These are phyloP conservation scores for Arabidopsis lyrata DNA, from an alignment of 441 rosid species.

Conservation along the genomic window DNA sequence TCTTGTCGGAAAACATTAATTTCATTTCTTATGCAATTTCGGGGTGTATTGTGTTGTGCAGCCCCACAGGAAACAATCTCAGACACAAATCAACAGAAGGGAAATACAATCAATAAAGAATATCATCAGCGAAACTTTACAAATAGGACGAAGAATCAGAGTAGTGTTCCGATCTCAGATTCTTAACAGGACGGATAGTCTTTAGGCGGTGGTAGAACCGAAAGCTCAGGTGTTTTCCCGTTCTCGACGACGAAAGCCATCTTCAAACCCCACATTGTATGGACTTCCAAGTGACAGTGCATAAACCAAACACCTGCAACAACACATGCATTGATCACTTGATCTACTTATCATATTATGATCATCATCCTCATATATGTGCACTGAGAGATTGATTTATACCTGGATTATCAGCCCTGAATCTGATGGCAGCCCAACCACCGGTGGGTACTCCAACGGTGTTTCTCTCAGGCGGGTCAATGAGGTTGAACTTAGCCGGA, in stretches of 20 bases:
- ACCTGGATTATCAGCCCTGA: constrained; percentile 77
- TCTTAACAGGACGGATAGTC: constrained; percentile 56
- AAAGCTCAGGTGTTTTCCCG: constrained; percentile 53
- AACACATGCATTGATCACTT: constrained; percentile 25
- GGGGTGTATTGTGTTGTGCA: constrained; percentile 28
- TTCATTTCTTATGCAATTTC: constrained; percentile 32
- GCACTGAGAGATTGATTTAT: background rate
- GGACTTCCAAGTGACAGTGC: constrained; percentile 65
- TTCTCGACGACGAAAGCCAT: constrained; percentile 64
- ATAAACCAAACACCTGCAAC: constrained; percentile 63
- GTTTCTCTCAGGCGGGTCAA: constrained; percentile 64
- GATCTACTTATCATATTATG: constrained; percentile 11
- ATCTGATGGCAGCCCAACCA: constrained; percentile 74
- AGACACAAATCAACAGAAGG: constrained; percentile 28
- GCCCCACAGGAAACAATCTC: constrained; percentile 34
- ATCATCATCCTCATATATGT: background rate
- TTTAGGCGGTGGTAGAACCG: constrained; percentile 54
- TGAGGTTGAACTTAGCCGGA: constrained; percentile 60
- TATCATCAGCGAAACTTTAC: constrained; percentile 13
- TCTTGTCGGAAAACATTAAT: constrained; percentile 31
- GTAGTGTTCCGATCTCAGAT: constrained; percentile 12
- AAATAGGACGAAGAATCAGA: constrained; percentile 4
- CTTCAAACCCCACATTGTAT: constrained; percentile 63
- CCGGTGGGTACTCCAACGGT: constrained; percentile 60
- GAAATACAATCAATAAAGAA: constrained; percentile 36